Base-by-base conservation (phyloP, 495 filamentous ascomycete genomes). In the Melanomma pulvis-pyrius region DNA sequence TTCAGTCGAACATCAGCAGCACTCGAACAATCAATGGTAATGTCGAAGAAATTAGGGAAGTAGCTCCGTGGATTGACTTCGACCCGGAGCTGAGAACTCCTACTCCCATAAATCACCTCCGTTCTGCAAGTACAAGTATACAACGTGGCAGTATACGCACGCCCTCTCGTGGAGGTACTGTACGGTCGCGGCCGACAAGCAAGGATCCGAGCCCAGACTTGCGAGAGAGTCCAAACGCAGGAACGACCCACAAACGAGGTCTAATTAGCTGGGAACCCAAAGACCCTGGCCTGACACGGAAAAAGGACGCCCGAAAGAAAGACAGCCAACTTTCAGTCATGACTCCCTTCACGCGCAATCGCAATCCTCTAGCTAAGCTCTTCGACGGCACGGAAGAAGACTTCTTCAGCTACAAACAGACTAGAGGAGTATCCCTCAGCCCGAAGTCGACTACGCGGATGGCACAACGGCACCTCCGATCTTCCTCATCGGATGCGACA, bases 11-110 rank as follows among this genome's bases (percentile, higher is more conserved):
- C 8, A 21, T 15, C 48, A 57, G 44, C 53, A 58, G 15, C 28
- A 36, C 15, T 21, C 54, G 25, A 52, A 53, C 8, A 3, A 22
- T 39, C 3, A 24, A 22, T 25, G 41, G 29, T 28, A 22, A 53
- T 11, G 8, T 19, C 5, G 9, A 9, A n/a, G 64, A 67, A 15
- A 67, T 61, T 13, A 54, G 24, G 24, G 64, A 61, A 46, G 49
- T 67, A 7, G 57, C 64, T 2, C 64, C 64, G 25, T 67, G 64
- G 64, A 36, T 67, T 24, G 64, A 67, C 5, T 55, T 13, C 25
- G 57, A 67, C 1, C 32, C 6, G 32, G 32, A 13, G 6, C 32
- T 36, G 6, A 36, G 6, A 6, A 13, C 32, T 13, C 32, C 32
- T 36, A 36, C 32, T 36, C 32, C 32, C 32, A 13, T 13, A 6